Evolutionary conservation across 1,139 yeast species (phyloP).

Genomic region (Blastobotrys elegans): DNA sequence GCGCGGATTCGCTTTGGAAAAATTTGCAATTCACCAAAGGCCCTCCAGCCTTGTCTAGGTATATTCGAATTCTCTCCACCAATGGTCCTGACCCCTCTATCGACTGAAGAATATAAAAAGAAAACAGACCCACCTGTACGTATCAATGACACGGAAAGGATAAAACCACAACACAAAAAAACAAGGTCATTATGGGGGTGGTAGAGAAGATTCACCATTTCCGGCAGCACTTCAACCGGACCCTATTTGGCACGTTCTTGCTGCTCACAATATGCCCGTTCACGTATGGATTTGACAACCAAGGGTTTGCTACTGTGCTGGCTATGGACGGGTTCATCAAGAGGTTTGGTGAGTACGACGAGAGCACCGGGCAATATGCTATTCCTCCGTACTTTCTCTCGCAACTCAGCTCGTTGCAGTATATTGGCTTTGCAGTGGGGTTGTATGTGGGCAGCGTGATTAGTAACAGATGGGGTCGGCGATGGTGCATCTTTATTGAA

Average conservation of each 20-base stretch:
- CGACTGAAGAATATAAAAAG: too few relatives aligned
- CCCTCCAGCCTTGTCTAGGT: too few relatives aligned
- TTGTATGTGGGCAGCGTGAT: background rate
- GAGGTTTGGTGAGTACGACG: background rate
- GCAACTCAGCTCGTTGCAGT: background rate
- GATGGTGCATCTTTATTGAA: background rate
- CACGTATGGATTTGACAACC: conserved; percentile 5
- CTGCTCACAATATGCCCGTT: conserved; percentile 1
- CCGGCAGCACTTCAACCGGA: background rate
- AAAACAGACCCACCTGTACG: too few relatives aligned
- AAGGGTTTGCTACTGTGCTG: conserved; percentile 2
- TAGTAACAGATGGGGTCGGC: background rate
- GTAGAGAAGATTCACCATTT: background rate
- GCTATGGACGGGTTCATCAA: conserved; percentile 3
- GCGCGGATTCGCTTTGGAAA: too few relatives aligned
- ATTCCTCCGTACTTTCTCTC: background rate
- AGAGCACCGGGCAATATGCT: background rate
- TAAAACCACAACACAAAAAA: too few relatives aligned
- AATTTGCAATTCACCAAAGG: too few relatives aligned
- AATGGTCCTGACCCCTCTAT: too few relatives aligned
- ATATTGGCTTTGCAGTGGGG: conserved; percentile 2
- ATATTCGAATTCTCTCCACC: too few relatives aligned
- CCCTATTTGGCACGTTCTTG: background rate
- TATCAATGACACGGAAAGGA: too few relatives aligned
- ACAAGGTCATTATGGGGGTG: too few relatives aligned